Percentiles rank a stretch among this genome's conserved stretches.
phyloP scores from a whole-genome alignment of 2,329 filamentous ascomycete species.

The Penicillium frequentans region DNA sequence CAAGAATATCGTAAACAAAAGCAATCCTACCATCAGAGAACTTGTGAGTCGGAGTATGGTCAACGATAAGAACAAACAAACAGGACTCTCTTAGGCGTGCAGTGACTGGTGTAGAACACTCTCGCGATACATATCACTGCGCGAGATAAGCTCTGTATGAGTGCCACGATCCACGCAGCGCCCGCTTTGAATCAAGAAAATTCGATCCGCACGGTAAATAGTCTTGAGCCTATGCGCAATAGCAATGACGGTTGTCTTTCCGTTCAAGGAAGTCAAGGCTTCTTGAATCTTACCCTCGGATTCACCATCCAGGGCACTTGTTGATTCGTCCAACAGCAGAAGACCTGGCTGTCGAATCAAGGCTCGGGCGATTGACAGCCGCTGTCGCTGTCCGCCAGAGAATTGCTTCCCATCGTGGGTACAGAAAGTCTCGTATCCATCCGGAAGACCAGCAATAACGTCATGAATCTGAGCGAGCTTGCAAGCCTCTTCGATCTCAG shows the following conservation, averaged over 20 bases:
- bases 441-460: conserved; percentile 60
- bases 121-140: conserved; percentile 51
- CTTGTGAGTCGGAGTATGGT: too few relatives aligned
- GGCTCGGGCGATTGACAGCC: conserved; percentile 59
- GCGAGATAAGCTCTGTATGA: conserved; percentile 50
- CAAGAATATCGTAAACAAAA: too few relatives aligned
- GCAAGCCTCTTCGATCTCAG: conserved; percentile 66
- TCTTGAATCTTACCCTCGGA: conserved; percentile 50
- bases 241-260: conserved; percentile 37
- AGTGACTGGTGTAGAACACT: conserved; percentile 53
- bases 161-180: conserved; percentile 50
- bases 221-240: conserved; percentile 44
- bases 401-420: conserved; percentile 56
- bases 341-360: conserved; percentile 55
- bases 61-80: too few relatives aligned
- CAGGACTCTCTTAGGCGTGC: background rate
- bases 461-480: conserved; percentile 69
- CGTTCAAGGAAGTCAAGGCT: conserved; percentile 32
- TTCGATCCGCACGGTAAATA: conserved; percentile 69
- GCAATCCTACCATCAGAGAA: too few relatives aligned
- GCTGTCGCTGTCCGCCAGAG: conserved; percentile 59
- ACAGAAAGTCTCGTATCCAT: conserved; percentile 64
- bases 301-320: conserved; percentile 57
- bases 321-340: conserved; percentile 60
- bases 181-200: conserved; percentile 61